Evolutionary conservation across 2,329 filamentous ascomycete species (phyloP).

Genomic region (Aspergillus intermedius): DNA sequence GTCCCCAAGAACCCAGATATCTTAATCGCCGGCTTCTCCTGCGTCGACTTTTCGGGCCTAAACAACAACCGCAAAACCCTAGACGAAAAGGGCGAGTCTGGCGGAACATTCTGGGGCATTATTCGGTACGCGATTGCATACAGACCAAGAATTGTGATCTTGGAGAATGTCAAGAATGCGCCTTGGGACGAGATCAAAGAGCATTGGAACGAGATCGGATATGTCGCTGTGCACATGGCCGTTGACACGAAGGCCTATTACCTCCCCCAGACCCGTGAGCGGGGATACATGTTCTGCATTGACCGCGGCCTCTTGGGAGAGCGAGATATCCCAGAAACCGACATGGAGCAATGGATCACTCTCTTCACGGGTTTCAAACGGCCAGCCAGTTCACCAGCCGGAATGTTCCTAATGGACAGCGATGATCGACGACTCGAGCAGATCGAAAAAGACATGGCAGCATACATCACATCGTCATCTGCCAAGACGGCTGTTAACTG

Average conservation of each 20-base stretch:
- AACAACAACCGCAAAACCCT: conserved; percentile 53
- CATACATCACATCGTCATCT: conserved; percentile 12
- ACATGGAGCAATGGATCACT: conserved; percentile 32
- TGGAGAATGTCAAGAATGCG: conserved; percentile 63
- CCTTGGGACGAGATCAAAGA: conserved; percentile 52
- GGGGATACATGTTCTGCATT: conserved; percentile 57
- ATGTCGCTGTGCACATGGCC: conserved; percentile 44
- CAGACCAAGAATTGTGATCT: conserved; percentile 57
- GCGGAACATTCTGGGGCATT: conserved; percentile 59
- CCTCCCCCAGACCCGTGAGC: conserved; percentile 61
- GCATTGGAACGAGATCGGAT: conserved; percentile 47
- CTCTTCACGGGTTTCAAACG: conserved; percentile 47
- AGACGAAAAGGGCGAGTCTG: conserved; percentile 56
- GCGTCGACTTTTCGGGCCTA: conserved; percentile 65
- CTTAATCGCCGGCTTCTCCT: conserved; percentile 66
- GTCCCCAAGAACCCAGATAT: conserved; percentile 58
- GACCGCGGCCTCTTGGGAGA: conserved; percentile 26
- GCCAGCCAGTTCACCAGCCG: conserved; percentile 55
- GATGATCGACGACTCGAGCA: conserved; percentile 51
- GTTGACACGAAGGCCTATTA: conserved; percentile 68
- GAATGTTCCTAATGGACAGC: conserved; percentile 53
- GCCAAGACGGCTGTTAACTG: conserved; percentile 22
- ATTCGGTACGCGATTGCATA: conserved; percentile 50
- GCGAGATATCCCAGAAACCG: conserved; percentile 13
- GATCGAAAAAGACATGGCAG: conserved; percentile 44